Evolutionary conservation across 352 stramenopile genomes (phyloP).

Genomic region (Globisporangium heterothallicum): DNA sequence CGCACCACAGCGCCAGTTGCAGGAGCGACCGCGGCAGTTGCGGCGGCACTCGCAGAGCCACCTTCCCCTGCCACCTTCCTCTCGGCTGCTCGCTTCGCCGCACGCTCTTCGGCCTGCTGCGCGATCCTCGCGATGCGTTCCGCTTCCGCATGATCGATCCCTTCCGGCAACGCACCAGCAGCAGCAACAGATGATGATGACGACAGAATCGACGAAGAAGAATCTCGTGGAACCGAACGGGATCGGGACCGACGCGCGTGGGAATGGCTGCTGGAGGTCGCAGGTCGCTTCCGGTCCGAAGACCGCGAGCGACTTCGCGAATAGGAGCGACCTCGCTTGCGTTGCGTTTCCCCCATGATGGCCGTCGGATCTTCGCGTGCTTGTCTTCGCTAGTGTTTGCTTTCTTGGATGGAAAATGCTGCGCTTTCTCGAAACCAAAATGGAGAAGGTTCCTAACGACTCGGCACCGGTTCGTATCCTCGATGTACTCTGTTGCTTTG

Average conservation of each 20-base stretch:
- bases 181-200: too few relatives aligned
- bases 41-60: not conserved
- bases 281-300: slow-evolving; percentile 11
- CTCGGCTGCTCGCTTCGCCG: slow-evolving; percentile 34
- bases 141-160: slow-evolving; percentile 46
- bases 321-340: slow-evolving; percentile 41
- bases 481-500: too few relatives aligned
- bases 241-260: slow-evolving; percentile 19
- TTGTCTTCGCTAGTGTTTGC: too few relatives aligned
- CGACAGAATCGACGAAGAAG: not conserved
- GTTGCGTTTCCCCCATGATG: too few relatives aligned
- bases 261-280: slow-evolving; percentile 5
- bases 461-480: too few relatives aligned
- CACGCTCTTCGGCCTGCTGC: slow-evolving; percentile 60
- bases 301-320: slow-evolving; percentile 31
- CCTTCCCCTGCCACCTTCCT: slow-evolving; percentile 10
- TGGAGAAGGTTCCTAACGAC: too few relatives aligned
- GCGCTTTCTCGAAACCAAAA: too few relatives aligned
- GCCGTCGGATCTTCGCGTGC: too few relatives aligned
- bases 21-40: not conserved
- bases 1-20: slow-evolving; percentile 3
- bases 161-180: slow-evolving; percentile 9
- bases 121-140: slow-evolving; percentile 73
- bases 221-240: slow-evolving; percentile 17
- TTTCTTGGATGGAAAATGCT: too few relatives aligned